Evolutionary conservation across 1,284 basidiomycete species (phyloP).

Genomic region (Wolfiporia cocos): DNA sequence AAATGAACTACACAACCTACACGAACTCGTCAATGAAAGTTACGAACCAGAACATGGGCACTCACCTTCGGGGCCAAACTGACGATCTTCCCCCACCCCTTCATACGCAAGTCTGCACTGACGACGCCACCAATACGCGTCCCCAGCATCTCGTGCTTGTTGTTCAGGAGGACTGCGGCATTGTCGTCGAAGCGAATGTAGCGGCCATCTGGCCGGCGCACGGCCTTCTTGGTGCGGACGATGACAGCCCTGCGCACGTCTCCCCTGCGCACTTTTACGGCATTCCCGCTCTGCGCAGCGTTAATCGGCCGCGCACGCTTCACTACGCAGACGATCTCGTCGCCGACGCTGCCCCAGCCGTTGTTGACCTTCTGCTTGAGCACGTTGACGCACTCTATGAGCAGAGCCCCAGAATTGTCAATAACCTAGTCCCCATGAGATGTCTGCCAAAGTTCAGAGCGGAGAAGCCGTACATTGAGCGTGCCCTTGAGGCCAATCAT

Average conservation of each 20-base stretch:
- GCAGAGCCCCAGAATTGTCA: conserved; percentile 96
- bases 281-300: conserved; percentile 53
- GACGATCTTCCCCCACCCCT: conserved; percentile 94
- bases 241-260: conserved; percentile 95
- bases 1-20: no score
- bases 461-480: conserved; percentile 57
- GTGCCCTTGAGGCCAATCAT: conserved; percentile 95
- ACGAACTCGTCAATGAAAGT: no score
- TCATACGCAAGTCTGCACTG: conserved; percentile 83
- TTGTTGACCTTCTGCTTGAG: conserved; percentile 93
- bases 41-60: no score
- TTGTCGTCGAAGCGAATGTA: conserved; percentile 95
- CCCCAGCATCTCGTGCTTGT: conserved; percentile 95
- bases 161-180: conserved; percentile 92
- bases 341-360: conserved; percentile 79
- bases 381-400: conserved; percentile 97
- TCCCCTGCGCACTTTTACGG: conserved; percentile 84
- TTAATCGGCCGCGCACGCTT: conserved; percentile 87
- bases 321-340: conserved; percentile 97
- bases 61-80: conserved; percentile 87
- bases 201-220: conserved; percentile 82
- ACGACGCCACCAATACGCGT: conserved; percentile 94
- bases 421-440: conserved; percentile 60
- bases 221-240: conserved; percentile 84
- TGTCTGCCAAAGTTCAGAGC: not conserved